phyloP scores from a whole-genome alignment of 495 filamentous ascomycete species.

The Lasiosphaeria ovina region DNA sequence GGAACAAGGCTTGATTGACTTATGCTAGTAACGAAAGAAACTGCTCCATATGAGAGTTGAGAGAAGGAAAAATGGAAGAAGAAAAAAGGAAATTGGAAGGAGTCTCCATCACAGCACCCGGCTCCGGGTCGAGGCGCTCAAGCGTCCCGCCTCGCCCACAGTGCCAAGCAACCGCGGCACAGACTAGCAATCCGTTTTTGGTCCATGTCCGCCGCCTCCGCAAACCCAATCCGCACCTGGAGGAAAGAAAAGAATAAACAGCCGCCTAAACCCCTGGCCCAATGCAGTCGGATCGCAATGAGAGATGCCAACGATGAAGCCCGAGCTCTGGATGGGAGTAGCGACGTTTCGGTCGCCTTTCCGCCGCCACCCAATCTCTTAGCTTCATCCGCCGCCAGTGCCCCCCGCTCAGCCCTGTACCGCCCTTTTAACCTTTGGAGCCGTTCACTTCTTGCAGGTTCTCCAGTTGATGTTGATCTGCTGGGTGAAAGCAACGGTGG shows the following conservation, averaged over 20 bases:
- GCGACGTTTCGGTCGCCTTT: neutral
- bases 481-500: conserved; percentile 55
- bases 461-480: conserved; percentile 54
- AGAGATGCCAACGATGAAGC: conserved; percentile 5
- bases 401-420: neutral
- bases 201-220: conserved; percentile 15
- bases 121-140: neutral
- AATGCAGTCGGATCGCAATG: conserved; percentile 13
- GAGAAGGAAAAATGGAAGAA: conserved; percentile 12
- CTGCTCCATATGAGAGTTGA: conserved; percentile 9
- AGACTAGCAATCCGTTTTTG: conserved; percentile 19
- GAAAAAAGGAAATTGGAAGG: conserved; percentile 3
- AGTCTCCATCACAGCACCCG: conserved; percentile 2
- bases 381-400: neutral
- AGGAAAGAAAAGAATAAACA: conserved; percentile 9
- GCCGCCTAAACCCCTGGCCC: conserved; percentile 17
- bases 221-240: conserved; percentile 13
- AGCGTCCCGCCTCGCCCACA: conserved; percentile 4
- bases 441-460: conserved; percentile 37
- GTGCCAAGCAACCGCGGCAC: conserved; percentile 1
- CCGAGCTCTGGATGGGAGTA: neutral
- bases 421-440: neutral
- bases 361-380: neutral
- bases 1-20: conserved; percentile 35
- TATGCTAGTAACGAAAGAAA: conserved; percentile 22